A percentile compares a stretch with the other conserved stretches of the same genome.
Conservation (phyloP, 2,329 filamentous ascomycete species). For the Alternaria brassicae region DNA sequence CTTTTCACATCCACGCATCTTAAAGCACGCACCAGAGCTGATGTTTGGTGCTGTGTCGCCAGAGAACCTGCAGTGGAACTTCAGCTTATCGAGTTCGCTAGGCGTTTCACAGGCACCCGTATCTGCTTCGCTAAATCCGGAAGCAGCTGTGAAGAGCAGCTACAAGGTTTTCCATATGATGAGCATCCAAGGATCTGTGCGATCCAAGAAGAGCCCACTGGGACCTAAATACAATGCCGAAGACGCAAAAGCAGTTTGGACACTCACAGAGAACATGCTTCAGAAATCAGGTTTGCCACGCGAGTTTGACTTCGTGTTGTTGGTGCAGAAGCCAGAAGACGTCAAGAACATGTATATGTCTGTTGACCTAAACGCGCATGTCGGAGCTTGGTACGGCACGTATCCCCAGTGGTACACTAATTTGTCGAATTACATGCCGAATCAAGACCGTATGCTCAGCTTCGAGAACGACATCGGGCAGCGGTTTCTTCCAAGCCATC, state of each 20-base stretch:
- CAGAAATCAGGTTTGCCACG: conserved; percentile 59
- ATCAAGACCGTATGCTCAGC: conserved; percentile 47
- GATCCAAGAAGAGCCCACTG: conserved; percentile 49
- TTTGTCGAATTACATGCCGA: conserved; percentile 49
- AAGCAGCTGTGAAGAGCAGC: conserved; percentile 50
- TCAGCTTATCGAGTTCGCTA: conserved; percentile 55
- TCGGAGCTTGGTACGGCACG: conserved; percentile 51
- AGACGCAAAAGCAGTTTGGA: conserved; percentile 58
- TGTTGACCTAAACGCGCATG: conserved; percentile 54
- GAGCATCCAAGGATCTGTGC: conserved; percentile 57
- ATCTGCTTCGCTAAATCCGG: conserved; percentile 53
- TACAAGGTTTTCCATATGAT: conserved; percentile 60
- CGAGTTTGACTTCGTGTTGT: conserved; percentile 61
- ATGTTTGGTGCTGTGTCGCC: conserved; percentile 58
- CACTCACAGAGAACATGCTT: conserved; percentile 58
- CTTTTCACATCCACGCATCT: conserved; percentile 50
- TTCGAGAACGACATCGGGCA: conserved; percentile 55
- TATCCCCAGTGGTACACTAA: conserved; percentile 54
- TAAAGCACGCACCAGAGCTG: conserved; percentile 60
- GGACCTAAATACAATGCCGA: conserved; percentile 52
- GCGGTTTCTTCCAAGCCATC: conserved; percentile 49
- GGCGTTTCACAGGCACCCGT: conserved; percentile 56
- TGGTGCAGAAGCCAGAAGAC: conserved; percentile 56
- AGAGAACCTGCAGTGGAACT: conserved; percentile 58
- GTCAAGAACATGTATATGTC: conserved; percentile 50